A percentile compares a stretch with the other conserved stretches of the same genome.
Evolutionary conservation across 345 rosid genomes (phyloP).

Genomic region (Luvunga scandens): DNA sequence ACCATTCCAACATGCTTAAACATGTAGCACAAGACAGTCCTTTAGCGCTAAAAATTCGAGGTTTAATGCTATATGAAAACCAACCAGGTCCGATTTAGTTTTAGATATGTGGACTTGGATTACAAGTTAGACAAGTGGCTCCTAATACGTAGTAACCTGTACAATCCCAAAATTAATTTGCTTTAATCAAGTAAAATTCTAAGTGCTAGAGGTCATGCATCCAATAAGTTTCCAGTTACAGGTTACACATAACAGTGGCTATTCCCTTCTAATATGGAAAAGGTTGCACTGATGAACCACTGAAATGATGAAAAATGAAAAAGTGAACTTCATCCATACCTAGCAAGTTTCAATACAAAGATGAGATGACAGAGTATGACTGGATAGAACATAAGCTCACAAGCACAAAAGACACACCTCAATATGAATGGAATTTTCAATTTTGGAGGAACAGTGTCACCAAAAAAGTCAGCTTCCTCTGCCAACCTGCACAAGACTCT

Average conservation of each 20-base stretch:
- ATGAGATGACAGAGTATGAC: neutral
- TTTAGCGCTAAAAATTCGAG: neutral
- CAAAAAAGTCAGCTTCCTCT: constrained; percentile 70
- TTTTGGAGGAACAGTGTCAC: constrained; percentile 62
- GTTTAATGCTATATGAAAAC: neutral
- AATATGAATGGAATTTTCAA: constrained; percentile 57
- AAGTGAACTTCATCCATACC: neutral
- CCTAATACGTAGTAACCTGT: neutral
- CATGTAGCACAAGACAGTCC: neutral
- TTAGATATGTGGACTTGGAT: neutral
- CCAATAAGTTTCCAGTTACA: neutral
- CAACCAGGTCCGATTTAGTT: neutral
- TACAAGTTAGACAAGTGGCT: neutral
- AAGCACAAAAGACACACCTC: constrained; percentile 35
- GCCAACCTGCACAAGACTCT: constrained; percentile 62
- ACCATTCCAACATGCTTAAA: neutral
- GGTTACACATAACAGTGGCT: neutral
- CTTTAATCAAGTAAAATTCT: neutral
- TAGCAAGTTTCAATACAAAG: neutral
- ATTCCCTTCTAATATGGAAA: neutral
- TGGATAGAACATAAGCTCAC: neutral
- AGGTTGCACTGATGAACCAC: neutral
- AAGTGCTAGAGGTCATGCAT: neutral
- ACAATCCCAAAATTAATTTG: neutral
- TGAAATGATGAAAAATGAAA: neutral